Base-by-base conservation (phyloP, 306 rosid species). In the Dalbergia oliveri region DNA sequence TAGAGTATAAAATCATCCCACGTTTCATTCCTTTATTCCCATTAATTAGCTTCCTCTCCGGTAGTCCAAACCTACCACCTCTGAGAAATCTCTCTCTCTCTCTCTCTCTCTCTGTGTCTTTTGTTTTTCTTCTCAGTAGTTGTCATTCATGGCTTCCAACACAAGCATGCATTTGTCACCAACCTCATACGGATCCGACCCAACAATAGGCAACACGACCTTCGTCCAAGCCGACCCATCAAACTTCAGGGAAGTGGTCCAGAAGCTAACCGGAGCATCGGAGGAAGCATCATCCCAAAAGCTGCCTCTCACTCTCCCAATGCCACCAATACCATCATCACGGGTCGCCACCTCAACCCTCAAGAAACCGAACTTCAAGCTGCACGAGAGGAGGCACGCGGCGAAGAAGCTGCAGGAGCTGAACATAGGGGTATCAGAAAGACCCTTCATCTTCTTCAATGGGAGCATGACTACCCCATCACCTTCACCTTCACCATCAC, bases 141-240 rank as follows among this genome's bases (percentile, higher is more conserved):
- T 26, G 31, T 26, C 31, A 26, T 26, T 26, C 64, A 75, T 76
- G 82, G 66, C 78, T 68, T 79, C 79, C 69, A 79, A 79, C 69
- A 8, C 50, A 44, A 8, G 50, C 50, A 10, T 44, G 12, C 50
- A 44, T 8, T 26, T 26, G 31, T 37, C 41, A 37, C 41, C 41
- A 37, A 37, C 7, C 41, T 37, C 41, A 5, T 37, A 4, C 41
- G 41, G 41, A 4, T 44, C 90, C 76, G 83, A 83, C 88, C 84
- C 90, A 18, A 75, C 69, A n/a, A 68, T 88, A 15, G 50, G 91
- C 67, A 88, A 87, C 91, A 89, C 97, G 34, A 91, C 91, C 77
- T 88, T 84, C 56, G 92, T 91, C 19, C 89, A 91, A 87, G 90
- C 92, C 9, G 94, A 89, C 83, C 88, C 92, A 0, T 84, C 92